These are phyloP conservation scores for Moesziomyces antarcticus DNA, from an alignment of 1,284 basidiomycete genomes.

Conservation along the genomic window DNA sequence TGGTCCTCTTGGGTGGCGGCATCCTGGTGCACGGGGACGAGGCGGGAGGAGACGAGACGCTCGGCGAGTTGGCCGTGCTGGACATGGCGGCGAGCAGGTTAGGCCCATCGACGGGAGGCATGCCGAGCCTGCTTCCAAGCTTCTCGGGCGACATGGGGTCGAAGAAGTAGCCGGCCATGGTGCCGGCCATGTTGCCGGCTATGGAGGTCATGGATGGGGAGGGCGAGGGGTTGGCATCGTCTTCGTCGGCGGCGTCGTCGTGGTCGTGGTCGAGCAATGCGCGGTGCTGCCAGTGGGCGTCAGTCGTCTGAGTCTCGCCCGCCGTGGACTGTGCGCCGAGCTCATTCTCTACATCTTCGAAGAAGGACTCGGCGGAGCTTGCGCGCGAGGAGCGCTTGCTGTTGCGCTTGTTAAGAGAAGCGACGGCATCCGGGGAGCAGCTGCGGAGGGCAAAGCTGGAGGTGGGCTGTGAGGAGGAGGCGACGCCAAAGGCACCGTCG, in stretches of 20 bases:
- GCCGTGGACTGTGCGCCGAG: slow-evolving; percentile 16
- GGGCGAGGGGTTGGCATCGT: slow-evolving; percentile 40
- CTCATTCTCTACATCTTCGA: slow-evolving; percentile 35
- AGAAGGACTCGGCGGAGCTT: slow-evolving; percentile 34
- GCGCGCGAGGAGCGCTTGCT: slow-evolving; percentile 32
- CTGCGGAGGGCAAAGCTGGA: slow-evolving; percentile 28
- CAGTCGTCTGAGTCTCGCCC: slow-evolving; percentile 1
- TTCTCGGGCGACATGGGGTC: slow-evolving; percentile 60
- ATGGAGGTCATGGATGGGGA: slow-evolving; percentile 40
- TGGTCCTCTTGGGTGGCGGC: slow-evolving; percentile 41
- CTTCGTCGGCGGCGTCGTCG: slow-evolving; percentile 11
- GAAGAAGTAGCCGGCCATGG: slow-evolving; percentile 61
- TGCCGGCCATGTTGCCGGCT: slow-evolving; percentile 20
- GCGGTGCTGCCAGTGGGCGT: slow-evolving; percentile 5
- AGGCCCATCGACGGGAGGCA: slow-evolving; percentile 25
- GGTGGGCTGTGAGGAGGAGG: slow-evolving; percentile 19
- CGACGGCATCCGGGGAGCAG: slow-evolving; percentile 24
- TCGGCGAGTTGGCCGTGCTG: slow-evolving; percentile 27
- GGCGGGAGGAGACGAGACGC: slow-evolving; percentile 34
- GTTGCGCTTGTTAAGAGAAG: slow-evolving; percentile 3
- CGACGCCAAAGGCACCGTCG: slow-evolving; percentile 17
- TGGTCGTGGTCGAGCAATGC: slow-evolving; percentile 5
- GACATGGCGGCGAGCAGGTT: slow-evolving; percentile 45
- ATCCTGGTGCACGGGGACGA: slow-evolving; percentile 43
- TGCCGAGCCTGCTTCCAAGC: slow-evolving; percentile 21